Conservation (phyloP, 208 protist genomes). For the Wallacemonas sp. region DNA sequence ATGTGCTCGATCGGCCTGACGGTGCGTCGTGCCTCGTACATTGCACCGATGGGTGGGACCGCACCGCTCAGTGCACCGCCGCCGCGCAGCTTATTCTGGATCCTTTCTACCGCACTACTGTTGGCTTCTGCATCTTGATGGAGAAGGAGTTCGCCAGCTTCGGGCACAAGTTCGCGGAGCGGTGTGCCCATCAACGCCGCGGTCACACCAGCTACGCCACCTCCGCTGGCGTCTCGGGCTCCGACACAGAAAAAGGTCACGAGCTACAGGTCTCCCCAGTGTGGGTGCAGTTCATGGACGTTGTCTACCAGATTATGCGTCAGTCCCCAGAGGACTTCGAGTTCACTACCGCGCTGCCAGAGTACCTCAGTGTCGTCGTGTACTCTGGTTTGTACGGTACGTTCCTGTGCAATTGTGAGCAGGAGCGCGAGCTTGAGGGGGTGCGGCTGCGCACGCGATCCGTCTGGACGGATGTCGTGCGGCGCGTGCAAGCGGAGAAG, state of each 20-base stretch:
- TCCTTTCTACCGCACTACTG: constrained; percentile 94
- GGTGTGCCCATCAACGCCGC: constrained; percentile 69
- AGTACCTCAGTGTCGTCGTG: constrained; percentile 80
- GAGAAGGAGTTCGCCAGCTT: constrained; percentile 96
- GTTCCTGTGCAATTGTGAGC: constrained; percentile 82
- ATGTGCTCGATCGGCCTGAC: constrained; percentile 27
- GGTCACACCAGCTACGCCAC: constrained; percentile 47
- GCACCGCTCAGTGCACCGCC: constrained; percentile 89
- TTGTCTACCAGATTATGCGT: constrained; percentile 91
- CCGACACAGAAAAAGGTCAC: constrained; percentile 44
- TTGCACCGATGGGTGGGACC: constrained; percentile 96
- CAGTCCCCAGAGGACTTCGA: constrained; percentile 95
- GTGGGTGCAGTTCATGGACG: constrained; percentile 95
- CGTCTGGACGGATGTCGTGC: constrained; percentile 74
- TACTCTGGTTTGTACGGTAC: constrained; percentile 88
- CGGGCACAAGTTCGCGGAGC: constrained; percentile 95
- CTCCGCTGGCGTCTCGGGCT: constrained; percentile 32
- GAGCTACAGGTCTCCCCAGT: constrained; percentile 87
- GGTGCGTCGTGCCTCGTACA: constrained; percentile 87
- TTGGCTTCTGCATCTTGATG: constrained; percentile 92
- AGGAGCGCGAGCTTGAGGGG: constrained; percentile 77
- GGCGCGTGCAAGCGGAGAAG: constrained; percentile 44
- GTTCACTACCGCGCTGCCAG: constrained; percentile 89
- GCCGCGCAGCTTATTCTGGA: constrained; percentile 92
- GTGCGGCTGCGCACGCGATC: constrained; percentile 63